Evolutionary conservation across 108 stramenopile species (phyloP), one percentile per base, ranked within the genome.

Genomic region (Aurantiochytrium sp.): DNA sequence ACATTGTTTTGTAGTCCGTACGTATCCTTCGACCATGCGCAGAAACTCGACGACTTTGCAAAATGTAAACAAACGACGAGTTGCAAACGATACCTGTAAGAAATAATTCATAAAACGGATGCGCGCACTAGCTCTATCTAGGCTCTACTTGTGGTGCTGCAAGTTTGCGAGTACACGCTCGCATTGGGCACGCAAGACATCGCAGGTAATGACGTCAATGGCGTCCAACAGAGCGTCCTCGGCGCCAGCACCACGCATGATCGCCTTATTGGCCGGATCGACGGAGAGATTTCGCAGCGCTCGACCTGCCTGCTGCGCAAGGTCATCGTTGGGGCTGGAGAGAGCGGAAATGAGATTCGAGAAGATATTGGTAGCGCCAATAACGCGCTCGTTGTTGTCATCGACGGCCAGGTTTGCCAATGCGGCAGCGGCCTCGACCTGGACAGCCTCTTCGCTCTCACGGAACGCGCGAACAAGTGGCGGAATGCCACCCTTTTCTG

Each of bases 381-480:
- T 95, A 51, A 60, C 83, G 18, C 60, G 19, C 60, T 94, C 94
- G 72, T 93, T 94, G n/a, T 59, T 58, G 76, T 94, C 94, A 59
- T 95, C 92, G 55, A 95, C 94, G 5, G 94, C 94, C 5, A 95
- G 60, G 58, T 95, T 95, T 12, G 94, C 94, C 5, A 95, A 58
- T 19, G 94, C 94, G 49, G 94, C 94, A 23, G 94, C 83, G n/a
- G 94, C 94, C 59, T 95, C 94, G 14, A 94, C 88, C n/a, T 71
- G 60, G 35, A 95, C 94, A 5, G 25, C 72, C 10, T 73, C 88
- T 5, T 42, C 43, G 55, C 58, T 51, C 5, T 59, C 64, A 10
- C 89, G 73, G 4, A 93, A 93, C 14, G 93, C 69, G 28, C 51
- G 23, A 21, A 94, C 88, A 44, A 95, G 90, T 6, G 92, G 92